A percentile compares a stretch with the other conserved stretches of the same genome.
These are phyloP conservation scores for Acacia melanoxylon DNA, from an alignment of 306 rosid genomes.

Conservation along the genomic window DNA sequence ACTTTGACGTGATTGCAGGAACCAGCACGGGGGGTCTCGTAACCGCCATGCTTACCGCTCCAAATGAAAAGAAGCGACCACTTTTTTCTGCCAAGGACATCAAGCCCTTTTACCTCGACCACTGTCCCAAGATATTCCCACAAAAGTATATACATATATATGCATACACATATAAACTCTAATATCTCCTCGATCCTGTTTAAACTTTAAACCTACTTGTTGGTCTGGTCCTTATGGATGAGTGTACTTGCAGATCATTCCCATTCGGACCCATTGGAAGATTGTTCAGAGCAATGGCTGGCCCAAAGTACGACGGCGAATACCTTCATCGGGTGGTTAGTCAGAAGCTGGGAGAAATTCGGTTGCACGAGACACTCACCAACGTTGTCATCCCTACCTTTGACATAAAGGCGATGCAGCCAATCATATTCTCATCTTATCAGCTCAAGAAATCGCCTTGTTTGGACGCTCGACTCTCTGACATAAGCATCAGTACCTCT, in stretches of 20 bases:
- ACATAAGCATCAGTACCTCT: conserved; percentile 46
- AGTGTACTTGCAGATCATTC: conserved; percentile 14
- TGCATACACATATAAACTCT: too few relatives aligned
- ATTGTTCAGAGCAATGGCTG: conserved; percentile 41
- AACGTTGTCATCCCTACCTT: conserved; percentile 66
- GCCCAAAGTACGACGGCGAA: conserved; percentile 77
- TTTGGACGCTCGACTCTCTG: conserved; percentile 42
- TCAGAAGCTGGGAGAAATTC: conserved; percentile 59
- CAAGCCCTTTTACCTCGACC: conserved; percentile 49
- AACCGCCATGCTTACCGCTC: conserved; percentile 66
- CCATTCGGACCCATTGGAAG: conserved; percentile 12
- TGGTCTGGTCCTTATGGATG: not conserved
- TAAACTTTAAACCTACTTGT: not conserved
- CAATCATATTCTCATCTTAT: conserved; percentile 59
- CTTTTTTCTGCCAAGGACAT: conserved; percentile 66
- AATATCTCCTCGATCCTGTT: not conserved
- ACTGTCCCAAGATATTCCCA: conserved; percentile 62
- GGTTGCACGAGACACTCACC: conserved; percentile 60
- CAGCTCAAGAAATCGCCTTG: conserved; percentile 30
- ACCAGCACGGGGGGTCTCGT: conserved; percentile 79
- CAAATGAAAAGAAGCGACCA: conserved; percentile 54
- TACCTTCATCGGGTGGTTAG: conserved; percentile 53
- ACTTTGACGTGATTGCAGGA: conserved; percentile 72
- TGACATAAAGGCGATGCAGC: conserved; percentile 61
- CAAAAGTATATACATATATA: conserved; percentile 2